phyloP scores from a whole-genome alignment of 2,329 filamentous ascomycete genomes.

The Dothistroma septosporum region DNA sequence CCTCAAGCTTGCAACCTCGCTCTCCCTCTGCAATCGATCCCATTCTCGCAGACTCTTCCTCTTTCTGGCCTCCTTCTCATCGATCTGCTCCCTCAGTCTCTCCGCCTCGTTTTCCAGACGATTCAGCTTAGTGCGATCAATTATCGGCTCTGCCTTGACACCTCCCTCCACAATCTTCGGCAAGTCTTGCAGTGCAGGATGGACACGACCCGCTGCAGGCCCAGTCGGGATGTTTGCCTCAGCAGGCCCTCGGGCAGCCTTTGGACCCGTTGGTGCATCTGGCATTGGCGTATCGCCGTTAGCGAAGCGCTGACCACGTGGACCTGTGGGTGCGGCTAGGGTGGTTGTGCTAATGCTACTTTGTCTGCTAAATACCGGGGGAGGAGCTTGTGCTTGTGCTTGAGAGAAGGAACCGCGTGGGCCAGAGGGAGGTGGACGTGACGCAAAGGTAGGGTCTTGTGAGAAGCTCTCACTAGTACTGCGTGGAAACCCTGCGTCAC shows the following conservation, averaged over 20 bases:
- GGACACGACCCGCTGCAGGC: conserved; percentile 14
- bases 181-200: conserved; percentile 40
- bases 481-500: conserved; percentile 21
- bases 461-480: conserved; percentile 12
- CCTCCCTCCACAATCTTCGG: conserved; percentile 45
- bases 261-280: conserved; percentile 27
- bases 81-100: conserved; percentile 43
- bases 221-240: conserved; percentile 14
- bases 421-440: conserved; percentile 30
- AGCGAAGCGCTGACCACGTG: conserved; percentile 45
- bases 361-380: conserved; percentile 36
- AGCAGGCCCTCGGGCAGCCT: conserved; percentile 24
- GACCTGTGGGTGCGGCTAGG: conserved; percentile 39
- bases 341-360: conserved; percentile 39
- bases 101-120: conserved; percentile 48
- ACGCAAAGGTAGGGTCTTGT: conserved; percentile 5
- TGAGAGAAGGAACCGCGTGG: conserved; percentile 32
- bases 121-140: conserved; percentile 42
- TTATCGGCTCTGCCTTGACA: conserved; percentile 39
- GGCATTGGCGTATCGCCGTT: conserved; percentile 29
- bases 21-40: conserved; percentile 44
- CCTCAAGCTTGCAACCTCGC: conserved; percentile 42
- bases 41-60: conserved; percentile 44
- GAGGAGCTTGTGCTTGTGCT: conserved; percentile 6
- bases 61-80: conserved; percentile 45